These are phyloP conservation scores for Tuber borchii DNA, from an alignment of 495 filamentous ascomycete species.

Conservation along the genomic window DNA sequence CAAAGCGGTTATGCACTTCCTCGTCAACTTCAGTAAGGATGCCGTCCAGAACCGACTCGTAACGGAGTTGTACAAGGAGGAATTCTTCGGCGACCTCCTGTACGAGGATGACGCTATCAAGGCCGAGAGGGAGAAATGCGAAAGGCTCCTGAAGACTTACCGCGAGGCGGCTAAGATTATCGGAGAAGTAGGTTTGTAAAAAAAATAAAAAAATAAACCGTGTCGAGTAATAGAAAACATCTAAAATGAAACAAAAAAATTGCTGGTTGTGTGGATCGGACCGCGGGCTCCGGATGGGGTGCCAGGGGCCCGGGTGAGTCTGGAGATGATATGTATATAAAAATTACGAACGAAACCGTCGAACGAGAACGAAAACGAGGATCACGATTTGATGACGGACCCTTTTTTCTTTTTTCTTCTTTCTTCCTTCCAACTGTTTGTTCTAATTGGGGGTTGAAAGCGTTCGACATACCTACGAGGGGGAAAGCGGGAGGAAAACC, in stretches of 20 bases:
- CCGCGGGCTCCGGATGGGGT: not conserved
- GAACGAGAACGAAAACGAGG: not conserved
- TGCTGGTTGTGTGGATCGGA: not conserved
- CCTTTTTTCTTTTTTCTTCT: not conserved
- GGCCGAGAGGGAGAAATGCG: conserved; percentile 95
- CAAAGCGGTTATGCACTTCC: conserved; percentile 96
- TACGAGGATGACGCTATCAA: conserved; percentile 98
- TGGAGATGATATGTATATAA: conserved; percentile 1
- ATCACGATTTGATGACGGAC: not conserved
- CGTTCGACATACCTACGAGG: not conserved
- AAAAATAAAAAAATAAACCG: conserved; percentile 7
- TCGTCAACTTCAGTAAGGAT: conserved; percentile 97
- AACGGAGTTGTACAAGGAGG: conserved; percentile 89
- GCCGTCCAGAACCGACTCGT: conserved; percentile 94
- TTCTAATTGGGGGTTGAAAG: not conserved
- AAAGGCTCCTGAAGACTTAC: conserved; percentile 87
- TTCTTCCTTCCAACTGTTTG: not conserved
- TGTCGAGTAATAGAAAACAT: not conserved
- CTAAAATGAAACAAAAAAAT: not conserved
- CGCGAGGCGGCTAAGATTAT: conserved; percentile 96
- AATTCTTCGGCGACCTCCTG: conserved; percentile 83
- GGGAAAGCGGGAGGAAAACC: not conserved
- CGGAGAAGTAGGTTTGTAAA: conserved; percentile 62
- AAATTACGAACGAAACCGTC: not conserved
- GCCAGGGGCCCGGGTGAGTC: not conserved